These are phyloP conservation scores for Monilinia vaccinii-corymbosi DNA, from an alignment of 2,329 filamentous ascomycete genomes.

Conservation along the genomic window DNA sequence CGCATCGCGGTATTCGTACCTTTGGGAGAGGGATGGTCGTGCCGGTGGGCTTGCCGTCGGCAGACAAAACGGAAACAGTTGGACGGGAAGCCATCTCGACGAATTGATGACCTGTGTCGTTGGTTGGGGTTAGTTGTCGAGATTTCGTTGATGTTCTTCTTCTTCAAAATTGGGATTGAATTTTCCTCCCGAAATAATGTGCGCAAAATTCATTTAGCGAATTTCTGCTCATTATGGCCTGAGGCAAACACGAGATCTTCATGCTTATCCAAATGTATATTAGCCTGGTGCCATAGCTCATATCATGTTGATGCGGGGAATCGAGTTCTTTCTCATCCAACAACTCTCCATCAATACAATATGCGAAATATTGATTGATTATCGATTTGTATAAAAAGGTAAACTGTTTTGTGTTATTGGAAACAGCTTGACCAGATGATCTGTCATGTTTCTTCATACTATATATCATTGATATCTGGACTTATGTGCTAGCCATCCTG, in stretches of 20 bases:
- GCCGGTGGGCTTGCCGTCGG: conserved; percentile 87
- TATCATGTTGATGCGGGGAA: background rate
- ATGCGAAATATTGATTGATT: background rate
- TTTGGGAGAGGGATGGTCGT: conserved; percentile 86
- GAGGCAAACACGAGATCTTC: background rate
- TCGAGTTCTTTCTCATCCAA: background rate
- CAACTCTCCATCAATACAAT: background rate
- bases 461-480: background rate
- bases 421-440: background rate
- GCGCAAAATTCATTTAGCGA: conserved; percentile 8
- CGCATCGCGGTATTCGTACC: conserved; percentile 21
- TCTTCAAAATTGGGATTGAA: background rate
- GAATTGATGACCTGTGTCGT: conserved; percentile 26
- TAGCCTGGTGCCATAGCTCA: background rate
- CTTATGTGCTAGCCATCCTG: too few relatives aligned
- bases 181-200: background rate
- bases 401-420: background rate
- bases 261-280: background rate
- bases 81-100: conserved; percentile 79
- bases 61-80: conserved; percentile 94
- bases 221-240: background rate
- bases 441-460: background rate
- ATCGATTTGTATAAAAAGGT: background rate
- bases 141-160: conserved; percentile 8
- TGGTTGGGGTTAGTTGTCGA: conserved; percentile 20